Evolutionary conservation across 305 asterid species (phyloP), one percentile per base, ranked within the genome.

Genomic region (Rubia peregrina): DNA sequence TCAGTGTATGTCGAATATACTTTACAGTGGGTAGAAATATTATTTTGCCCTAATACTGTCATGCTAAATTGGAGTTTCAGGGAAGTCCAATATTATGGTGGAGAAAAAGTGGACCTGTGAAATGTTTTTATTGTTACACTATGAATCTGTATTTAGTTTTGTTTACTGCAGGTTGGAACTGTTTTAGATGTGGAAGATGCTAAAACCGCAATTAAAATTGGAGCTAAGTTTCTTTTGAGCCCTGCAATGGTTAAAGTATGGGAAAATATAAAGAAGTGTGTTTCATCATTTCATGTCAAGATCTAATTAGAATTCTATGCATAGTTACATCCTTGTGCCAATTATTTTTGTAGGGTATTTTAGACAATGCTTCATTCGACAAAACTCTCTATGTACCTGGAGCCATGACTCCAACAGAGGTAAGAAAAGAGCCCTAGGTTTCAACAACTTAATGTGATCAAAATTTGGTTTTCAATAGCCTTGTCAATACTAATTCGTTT

Each of bases 321-420:
- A 36, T 8, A 33, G 12, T 56, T 40, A 33, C 30, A 69, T 36
- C 6, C 8, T 9, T n/a, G 13, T 21, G 11, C 59, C 49, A 30
- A 9, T n/a, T n/a, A 33, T 33, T 55, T 43, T 61, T 10, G 65
- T 85, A 91, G 96, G 97, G 78, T 42, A 83, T 91, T 78, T 77
- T 86, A 19, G 84, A 81, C 68, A 83, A 85, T 70, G 89, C 79
- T 83, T 75, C 84, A 7, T 80, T 76, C 44, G 76, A 74, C 67
- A 81, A 83, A 64, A 86, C 85, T 77, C 77, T 89, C 21, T 91
- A 87, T 70, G 84, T 91, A 81, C 98, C 96, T 71, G 96, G 98
- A 21, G 95, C 81, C 49, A 87, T 86, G 92, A 91, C 98, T 56
- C 95, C 98, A 40, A 86, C 95, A 14, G 98, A 91, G 91, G 96